Evolutionary conservation across 2,329 filamentous ascomycete genomes (phyloP), one percentile per base, ranked within the genome.

Genomic region (Diaporthe aspalathi): DNA sequence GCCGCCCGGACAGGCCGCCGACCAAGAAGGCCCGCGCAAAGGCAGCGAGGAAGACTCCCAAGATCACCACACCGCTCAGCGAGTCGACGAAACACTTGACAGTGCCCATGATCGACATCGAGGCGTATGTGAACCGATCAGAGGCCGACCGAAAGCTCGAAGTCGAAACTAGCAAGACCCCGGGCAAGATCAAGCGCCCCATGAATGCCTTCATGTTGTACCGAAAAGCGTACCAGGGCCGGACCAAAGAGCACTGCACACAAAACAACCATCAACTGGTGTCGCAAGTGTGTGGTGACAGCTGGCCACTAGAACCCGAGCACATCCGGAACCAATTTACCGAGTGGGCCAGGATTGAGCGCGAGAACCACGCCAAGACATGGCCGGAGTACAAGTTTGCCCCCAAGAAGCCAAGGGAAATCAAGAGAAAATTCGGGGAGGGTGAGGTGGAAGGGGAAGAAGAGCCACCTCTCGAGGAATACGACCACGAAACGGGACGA

Each of bases 121-220:
- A 92, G 67, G 85, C 86, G 32, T 97, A 93, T 85, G 94, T 97
- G 45, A 90, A 92, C 76, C 89, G 95, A 65, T 85, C 92, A 12
- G 82, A 85, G 2, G 91, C 93, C 70, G 86, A 87, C 8, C 89
- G 95, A 70, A 85, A 85, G 62, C 82, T 84, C 68, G 94, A 97
- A 80, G 90, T 92, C 12, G 87, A 90, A 53, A 88, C 89, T 76
- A 88, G 90, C 70, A 94, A 91, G 76, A 84, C 90, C 45, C 85
- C 85, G 2, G 93, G 93, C 32, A 94, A 95, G 79, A 88, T 98
- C 75, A 94, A 95, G 77, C 88, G 96, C 38, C 95, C 96, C 3
- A 97, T 98, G 92, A 99, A 99, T 81, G 95, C 94, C 0, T 99
- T 98, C 84, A 97, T 99, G 92, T 86, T 99, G 65, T 99, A 99